Conservation (phyloP, 2,329 filamentous ascomycete species). For the Diaporthe ilicicola region DNA sequence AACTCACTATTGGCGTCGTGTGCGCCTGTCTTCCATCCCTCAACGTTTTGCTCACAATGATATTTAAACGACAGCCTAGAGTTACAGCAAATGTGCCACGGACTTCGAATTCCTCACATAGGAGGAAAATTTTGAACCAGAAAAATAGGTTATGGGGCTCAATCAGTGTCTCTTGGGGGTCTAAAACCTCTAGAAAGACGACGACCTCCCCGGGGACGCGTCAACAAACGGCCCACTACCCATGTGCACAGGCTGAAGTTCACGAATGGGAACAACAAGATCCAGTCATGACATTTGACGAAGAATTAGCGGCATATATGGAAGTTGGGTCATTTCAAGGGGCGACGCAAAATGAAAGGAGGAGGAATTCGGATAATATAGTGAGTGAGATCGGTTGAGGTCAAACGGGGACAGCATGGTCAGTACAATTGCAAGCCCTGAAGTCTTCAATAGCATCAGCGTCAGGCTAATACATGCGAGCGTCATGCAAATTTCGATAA, state of each 20-base stretch:
- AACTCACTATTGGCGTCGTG: constrained; percentile 39
- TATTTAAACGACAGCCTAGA: background rate
- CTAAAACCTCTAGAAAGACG: background rate
- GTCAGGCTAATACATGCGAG: no score
- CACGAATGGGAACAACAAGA: no score
- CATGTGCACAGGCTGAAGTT: background rate
- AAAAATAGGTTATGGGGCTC: background rate
- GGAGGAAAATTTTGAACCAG: background rate
- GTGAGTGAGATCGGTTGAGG: no score
- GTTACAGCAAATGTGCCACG: background rate
- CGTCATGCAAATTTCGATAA: no score
- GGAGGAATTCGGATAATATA: no score
- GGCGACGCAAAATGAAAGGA: background rate
- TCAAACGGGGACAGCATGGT: no score
- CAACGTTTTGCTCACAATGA: constrained; percentile 28
- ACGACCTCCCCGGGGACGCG: background rate
- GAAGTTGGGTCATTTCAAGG: background rate
- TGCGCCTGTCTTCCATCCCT: constrained; percentile 41
- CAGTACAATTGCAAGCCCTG: no score
- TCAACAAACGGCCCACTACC: background rate
- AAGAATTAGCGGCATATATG: background rate
- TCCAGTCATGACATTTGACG: background rate
- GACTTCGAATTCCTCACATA: background rate
- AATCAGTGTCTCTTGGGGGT: background rate
- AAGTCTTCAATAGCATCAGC: no score